These are phyloP conservation scores for Phytophthora kernoviae DNA, from an alignment of 352 stramenopile species.

Conservation along the genomic window DNA sequence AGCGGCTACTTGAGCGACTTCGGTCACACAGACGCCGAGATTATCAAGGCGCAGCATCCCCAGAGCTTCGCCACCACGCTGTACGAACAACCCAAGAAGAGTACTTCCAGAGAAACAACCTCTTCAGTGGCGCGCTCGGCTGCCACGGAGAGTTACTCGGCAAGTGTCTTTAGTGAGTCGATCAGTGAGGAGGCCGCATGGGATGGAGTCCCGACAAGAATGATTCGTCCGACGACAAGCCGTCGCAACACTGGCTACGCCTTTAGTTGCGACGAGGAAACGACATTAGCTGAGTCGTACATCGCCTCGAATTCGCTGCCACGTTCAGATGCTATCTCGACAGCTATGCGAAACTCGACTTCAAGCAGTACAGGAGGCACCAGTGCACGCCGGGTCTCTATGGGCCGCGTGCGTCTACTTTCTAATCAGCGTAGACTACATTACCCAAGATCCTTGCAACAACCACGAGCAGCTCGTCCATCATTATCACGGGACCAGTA, in stretches of 20 bases:
- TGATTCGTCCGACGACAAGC: constrained; percentile 39
- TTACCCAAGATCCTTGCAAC: constrained; percentile 12
- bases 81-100: constrained; percentile 38
- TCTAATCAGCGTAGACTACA: constrained; percentile 18
- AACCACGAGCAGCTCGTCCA: constrained; percentile 23
- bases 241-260: constrained; percentile 75
- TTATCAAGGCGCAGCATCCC: constrained; percentile 37
- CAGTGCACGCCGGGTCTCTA: constrained; percentile 33
- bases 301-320: constrained; percentile 81
- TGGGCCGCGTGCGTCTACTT: constrained; percentile 32
- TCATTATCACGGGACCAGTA: constrained; percentile 11
- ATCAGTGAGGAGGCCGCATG: constrained; percentile 48
- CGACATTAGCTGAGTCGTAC: constrained; percentile 81
- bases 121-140: constrained; percentile 33
- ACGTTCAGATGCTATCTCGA: constrained; percentile 66
- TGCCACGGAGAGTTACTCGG: constrained; percentile 56
- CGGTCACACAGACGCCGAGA: constrained; percentile 50
- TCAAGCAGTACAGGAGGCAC: constrained; percentile 15
- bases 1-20: constrained; percentile 56
- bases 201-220: constrained; percentile 44
- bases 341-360: constrained; percentile 64
- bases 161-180: constrained; percentile 68
- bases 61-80: constrained; percentile 24
- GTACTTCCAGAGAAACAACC: constrained; percentile 2
- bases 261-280: constrained; percentile 87